Percentiles rank a stretch among this genome's conserved stretches.
Conservation (phyloP, 306 rosid genomes). For the Quercus cerris region DNA sequence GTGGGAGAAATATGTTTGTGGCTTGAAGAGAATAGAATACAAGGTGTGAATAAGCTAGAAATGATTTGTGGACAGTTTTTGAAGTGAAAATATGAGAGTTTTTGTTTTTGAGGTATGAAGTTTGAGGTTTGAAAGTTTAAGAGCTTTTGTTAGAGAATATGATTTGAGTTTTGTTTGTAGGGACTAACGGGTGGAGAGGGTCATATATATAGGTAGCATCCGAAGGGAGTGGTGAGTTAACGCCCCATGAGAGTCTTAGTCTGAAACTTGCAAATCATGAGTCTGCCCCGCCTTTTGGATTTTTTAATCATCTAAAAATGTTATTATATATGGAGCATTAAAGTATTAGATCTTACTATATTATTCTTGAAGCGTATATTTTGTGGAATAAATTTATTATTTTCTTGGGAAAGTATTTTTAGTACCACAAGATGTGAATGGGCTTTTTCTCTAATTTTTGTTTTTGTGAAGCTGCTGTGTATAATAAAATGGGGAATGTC, state of each 20-base stretch:
- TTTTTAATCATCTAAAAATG: neutral
- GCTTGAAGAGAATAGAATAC: neutral
- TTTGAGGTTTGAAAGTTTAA: neutral
- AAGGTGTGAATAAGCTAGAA: neutral
- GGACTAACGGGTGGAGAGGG: conserved; percentile 26
- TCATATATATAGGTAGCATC: conserved; percentile 66
- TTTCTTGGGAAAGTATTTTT: conserved; percentile 32
- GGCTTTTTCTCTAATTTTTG: neutral
- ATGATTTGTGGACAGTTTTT: neutral
- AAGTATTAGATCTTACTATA: conserved; percentile 40
- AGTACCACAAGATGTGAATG: conserved; percentile 11
- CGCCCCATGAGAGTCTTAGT: conserved; percentile 19
- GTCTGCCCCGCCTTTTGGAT: conserved; percentile 5
- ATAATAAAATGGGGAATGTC: neutral
- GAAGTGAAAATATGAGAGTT: neutral
- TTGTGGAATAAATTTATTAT: conserved; percentile 29
- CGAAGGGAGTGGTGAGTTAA: conserved; percentile 32
- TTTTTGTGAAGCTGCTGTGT: neutral
- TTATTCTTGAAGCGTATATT: conserved; percentile 25
- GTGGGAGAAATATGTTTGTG: neutral
- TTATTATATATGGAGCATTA: conserved; percentile 24
- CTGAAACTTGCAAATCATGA: conserved; percentile 26
- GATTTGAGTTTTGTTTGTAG: conserved; percentile 48
- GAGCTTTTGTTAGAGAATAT: conserved; percentile 15
- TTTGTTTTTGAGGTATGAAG: neutral